A percentile compares a stretch with the other conserved stretches of the same genome.
These are phyloP conservation scores for Aspergillus alliaceus DNA, from an alignment of 2,329 filamentous ascomycete species.

Conservation along the genomic window DNA sequence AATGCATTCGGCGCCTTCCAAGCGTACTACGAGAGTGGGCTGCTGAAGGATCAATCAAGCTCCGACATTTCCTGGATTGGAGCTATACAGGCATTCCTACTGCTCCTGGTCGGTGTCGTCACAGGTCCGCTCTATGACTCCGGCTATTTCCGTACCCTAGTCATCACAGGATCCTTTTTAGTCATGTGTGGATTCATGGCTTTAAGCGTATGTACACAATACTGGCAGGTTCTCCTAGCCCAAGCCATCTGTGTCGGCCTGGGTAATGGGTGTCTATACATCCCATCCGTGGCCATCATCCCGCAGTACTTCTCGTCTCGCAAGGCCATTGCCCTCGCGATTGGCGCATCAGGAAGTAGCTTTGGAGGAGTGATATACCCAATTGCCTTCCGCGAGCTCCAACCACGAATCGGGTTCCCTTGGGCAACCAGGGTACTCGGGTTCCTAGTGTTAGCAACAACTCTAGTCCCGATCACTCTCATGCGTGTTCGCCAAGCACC, in stretches of 20 bases:
- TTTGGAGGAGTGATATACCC: neutral
- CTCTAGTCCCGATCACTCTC: neutral
- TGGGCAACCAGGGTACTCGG: neutral
- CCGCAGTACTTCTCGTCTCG: neutral
- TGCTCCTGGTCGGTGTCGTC: neutral
- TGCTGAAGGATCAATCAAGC: neutral
- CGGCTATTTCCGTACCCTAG: neutral
- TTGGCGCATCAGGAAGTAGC: neutral
- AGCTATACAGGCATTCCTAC: neutral
- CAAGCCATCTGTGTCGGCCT: neutral
- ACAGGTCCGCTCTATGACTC: neutral
- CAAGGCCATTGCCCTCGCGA: neutral
- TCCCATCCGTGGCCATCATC: neutral
- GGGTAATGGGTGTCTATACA: neutral
- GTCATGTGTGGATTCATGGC: neutral
- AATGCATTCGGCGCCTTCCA: neutral
- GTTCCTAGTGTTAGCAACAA: neutral
- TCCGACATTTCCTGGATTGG: neutral
- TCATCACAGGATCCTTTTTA: neutral
- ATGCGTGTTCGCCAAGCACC: neutral
- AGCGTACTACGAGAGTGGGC: neutral
- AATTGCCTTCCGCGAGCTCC: neutral
- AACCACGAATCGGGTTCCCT: neutral
- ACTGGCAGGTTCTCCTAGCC: neutral
- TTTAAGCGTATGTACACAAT: neutral